Base-by-base conservation (phyloP, 331 rosid species). In the Rhamnella rubrinervis region DNA sequence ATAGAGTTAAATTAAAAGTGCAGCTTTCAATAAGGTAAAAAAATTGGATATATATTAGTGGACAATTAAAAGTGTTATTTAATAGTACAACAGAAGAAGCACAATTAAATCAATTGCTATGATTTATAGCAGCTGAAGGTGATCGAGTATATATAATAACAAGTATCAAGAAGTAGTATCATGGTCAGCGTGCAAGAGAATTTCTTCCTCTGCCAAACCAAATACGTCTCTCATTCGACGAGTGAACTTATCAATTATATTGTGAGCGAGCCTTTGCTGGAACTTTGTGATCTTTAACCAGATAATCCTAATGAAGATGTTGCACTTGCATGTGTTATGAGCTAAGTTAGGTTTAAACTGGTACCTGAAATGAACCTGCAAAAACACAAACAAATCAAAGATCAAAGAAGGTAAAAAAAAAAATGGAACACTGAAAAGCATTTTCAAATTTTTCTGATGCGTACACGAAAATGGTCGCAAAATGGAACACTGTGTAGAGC, bases 291-390 rank as follows among this genome's bases (percentile, higher is more conserved):
- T 84, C 61, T 77, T 86, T 31, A 85, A 81, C 96, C 98, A 88
- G 63, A 70, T 50, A 37, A 89, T 75, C 40, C 84, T 79, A 26
- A 81, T 67, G 66, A 78, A 80, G 44, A 69, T 91, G 52, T 80
- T 80, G 71, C 93, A 92, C 70, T 82, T 86, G 71, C 96, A 84
- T 44, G 80, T 85, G 38, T 73, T 39, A 25, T 57, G 65, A 64
- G 82, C 75, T 8, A 59, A 31, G 18, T 9, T 28, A 57, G 62
- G 68, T 83, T 81, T 84, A 11, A 81, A 82, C 70, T 67, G 82
- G 61, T 77, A 88, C 81, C 86, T 86, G 28, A 90, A 71, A 71
- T 85, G 89, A 81, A 89, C 79, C 96, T 92, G 89, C 82, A n/a
- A 71, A 6, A 35, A 18, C 18, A 74, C 2, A 8, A 65, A 11